A percentile compares a stretch with the other conserved stretches of the same genome.
These are phyloP conservation scores for Thuidium tamariscinum DNA, from an alignment of 225 moss, liverwort and hornwort genomes.

Conservation along the genomic window DNA sequence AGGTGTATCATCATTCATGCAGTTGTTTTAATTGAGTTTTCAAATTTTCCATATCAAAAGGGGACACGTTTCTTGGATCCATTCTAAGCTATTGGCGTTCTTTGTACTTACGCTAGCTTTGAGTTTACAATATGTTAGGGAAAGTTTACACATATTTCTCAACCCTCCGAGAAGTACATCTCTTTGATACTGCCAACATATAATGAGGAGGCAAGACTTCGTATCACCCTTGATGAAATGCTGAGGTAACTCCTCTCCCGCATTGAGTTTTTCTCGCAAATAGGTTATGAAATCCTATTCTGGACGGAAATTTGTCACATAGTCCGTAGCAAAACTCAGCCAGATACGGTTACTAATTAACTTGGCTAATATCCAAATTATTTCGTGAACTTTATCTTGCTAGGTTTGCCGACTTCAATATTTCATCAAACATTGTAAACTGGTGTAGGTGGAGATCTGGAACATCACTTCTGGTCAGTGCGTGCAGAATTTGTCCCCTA, in stretches of 20 bases:
- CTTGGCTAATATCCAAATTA: background rate
- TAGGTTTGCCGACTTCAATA: too few relatives aligned
- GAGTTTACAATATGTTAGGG: background rate
- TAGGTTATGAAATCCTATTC: background rate
- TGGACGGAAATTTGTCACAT: background rate
- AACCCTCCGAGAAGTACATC: conserved; percentile 31
- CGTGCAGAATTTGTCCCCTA: too few relatives aligned
- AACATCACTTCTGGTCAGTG: too few relatives aligned
- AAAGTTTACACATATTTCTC: conserved; percentile 5
- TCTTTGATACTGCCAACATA: conserved; percentile 35
- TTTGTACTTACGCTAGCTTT: background rate
- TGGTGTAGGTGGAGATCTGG: too few relatives aligned
- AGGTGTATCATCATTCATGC: background rate
- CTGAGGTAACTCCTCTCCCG: conserved; percentile 5
- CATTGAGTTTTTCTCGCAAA: background rate
- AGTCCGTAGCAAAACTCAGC: background rate
- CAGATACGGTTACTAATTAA: background rate
- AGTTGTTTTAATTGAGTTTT: background rate
- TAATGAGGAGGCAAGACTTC: conserved; percentile 33
- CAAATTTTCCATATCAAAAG: background rate
- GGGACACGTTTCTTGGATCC: background rate
- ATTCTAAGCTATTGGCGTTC: background rate
- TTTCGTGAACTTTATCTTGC: too few relatives aligned
- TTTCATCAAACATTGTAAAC: too few relatives aligned
- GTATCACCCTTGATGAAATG: conserved; percentile 39